A percentile compares a stretch with the other conserved stretches of the same genome.
These are phyloP conservation scores for Suhomyces coccinellae DNA, from an alignment of 1,139 yeast genomes.

Conservation along the genomic window DNA sequence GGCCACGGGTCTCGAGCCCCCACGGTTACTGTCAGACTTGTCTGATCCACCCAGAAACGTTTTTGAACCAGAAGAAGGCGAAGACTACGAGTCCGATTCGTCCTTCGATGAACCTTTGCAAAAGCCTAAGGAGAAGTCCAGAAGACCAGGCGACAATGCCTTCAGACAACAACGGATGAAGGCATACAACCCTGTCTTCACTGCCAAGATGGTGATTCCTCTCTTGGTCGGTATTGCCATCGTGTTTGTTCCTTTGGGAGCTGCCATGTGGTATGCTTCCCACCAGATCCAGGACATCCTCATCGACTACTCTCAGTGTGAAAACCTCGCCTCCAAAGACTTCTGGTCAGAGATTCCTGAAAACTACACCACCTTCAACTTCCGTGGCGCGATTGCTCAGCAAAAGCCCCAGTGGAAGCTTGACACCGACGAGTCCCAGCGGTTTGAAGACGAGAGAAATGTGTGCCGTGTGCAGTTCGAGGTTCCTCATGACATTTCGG, in stretches of 20 bases:
- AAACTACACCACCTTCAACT: conserved; percentile 53
- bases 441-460: conserved; percentile 55
- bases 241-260: conserved; percentile 90
- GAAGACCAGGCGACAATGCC: conserved; percentile 59
- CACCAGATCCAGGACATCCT: conserved; percentile 71
- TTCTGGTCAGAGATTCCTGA: conserved; percentile 62
- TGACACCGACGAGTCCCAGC: conserved; percentile 47
- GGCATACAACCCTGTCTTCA: conserved; percentile 74
- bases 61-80: conserved; percentile 6
- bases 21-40: not conserved
- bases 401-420: conserved; percentile 68
- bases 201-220: conserved; percentile 89
- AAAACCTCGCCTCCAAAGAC: conserved; percentile 52
- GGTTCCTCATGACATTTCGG: conserved; percentile 70
- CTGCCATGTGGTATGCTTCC: conserved; percentile 84
- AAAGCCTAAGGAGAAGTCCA: conserved; percentile 29
- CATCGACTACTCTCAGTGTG: conserved; percentile 82
- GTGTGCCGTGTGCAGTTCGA: conserved; percentile 80
- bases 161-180: conserved; percentile 65
- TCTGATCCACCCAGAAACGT: not conserved
- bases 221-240: conserved; percentile 71
- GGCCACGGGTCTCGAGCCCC: conserved; percentile 1
- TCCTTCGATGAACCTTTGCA: conserved; percentile 9
- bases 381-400: conserved; percentile 31
- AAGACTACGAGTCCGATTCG: conserved; percentile 11